These are phyloP conservation scores for Cercospora canescens DNA, from an alignment of 2,329 filamentous ascomycete genomes.

Conservation along the genomic window DNA sequence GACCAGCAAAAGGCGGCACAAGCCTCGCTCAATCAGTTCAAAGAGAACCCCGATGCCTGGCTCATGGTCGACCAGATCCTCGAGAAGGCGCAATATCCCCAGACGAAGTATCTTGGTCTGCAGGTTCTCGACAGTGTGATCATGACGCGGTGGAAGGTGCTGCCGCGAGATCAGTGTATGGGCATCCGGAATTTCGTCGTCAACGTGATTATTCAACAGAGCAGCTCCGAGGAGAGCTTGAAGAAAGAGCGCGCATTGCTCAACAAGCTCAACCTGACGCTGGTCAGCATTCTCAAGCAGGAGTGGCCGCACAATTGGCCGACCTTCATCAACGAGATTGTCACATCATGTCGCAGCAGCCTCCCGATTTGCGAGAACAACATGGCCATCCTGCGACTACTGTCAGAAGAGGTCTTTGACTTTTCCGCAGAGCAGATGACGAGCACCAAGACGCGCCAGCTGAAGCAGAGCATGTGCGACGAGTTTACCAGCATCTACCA, in stretches of 20 bases:
- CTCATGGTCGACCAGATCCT: constrained; percentile 96
- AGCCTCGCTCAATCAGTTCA: constrained; percentile 93
- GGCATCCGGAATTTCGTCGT: constrained; percentile 99
- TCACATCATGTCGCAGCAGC: constrained; percentile 91
- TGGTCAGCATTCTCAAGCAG: constrained; percentile 97
- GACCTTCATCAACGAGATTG: constrained; percentile 99
- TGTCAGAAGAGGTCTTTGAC: constrained; percentile 98
- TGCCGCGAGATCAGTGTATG: constrained; percentile 93
- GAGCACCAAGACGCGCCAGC: constrained; percentile 91
- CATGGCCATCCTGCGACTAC: constrained; percentile 93
- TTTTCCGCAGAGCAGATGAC: constrained; percentile 99
- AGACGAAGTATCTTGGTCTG: constrained; percentile 95
- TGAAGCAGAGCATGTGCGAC: constrained; percentile 98
- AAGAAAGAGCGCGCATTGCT: constrained; percentile 82
- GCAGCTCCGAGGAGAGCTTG: constrained; percentile 83
- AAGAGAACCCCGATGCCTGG: constrained; percentile 98
- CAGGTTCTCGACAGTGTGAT: constrained; percentile 98
- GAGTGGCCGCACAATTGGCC: constrained; percentile 99
- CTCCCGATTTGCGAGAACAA: constrained; percentile 99
- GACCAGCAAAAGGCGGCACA: constrained; percentile 97
- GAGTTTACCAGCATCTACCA: constrained; percentile 99
- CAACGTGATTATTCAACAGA: constrained; percentile 95
- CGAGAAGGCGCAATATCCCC: constrained; percentile 85
- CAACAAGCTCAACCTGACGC: constrained; percentile 97
- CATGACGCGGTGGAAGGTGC: constrained; percentile 97